Base-by-base conservation (phyloP, 352 stramenopile genomes). In the Phytophthora tubulina region DNA sequence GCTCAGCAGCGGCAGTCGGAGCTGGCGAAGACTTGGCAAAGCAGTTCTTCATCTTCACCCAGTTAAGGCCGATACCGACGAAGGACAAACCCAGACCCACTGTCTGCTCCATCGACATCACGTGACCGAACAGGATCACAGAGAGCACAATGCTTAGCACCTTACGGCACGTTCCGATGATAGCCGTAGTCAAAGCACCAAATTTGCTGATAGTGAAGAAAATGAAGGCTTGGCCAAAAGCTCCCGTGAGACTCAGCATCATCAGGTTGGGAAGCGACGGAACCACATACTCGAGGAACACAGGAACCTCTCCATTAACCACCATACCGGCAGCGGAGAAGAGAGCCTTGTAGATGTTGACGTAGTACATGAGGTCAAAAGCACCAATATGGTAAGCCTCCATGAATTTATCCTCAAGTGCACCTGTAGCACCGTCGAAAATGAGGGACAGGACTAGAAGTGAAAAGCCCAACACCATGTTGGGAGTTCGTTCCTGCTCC, bases 161-260 rank as follows among this genome's bases (percentile, higher is more conserved):
- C 55, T 96, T 96, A 42, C 89, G 88, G 66, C 88, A 93, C 36
- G 89, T 96, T 44, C 89, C 89, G 42, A 96, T 93, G 58, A 96
- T 95, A 10, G 88, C 89, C 5, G 89, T 94, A 27, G 89, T 96
- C 15, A 96, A 62, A 11, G 89, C 89, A 67, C 89, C 89, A 21
- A 96, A 96, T 64, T 92, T 93, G 76, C 80, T 92, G 67, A 96
- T 93, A 6, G 88, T 95, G 66, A 91, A 93, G 76, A 95, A 96
- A 65, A 96, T 90, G 75, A 93, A 95, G 7, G 86, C 89, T 62
- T 96, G 89, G 38, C 89, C 89, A 30, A 92, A 79, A 0, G 89
- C 89, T 27, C 89, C 89, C 0, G 88, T 95, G 2, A 92, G 57
- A 61, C 89, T 95, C 45, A 96, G 70, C 50, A 94, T 69, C 32